Evolutionary conservation across 2,329 filamentous ascomycete species (phyloP).

Genomic region (Colletotrichum ledebouriae): DNA sequence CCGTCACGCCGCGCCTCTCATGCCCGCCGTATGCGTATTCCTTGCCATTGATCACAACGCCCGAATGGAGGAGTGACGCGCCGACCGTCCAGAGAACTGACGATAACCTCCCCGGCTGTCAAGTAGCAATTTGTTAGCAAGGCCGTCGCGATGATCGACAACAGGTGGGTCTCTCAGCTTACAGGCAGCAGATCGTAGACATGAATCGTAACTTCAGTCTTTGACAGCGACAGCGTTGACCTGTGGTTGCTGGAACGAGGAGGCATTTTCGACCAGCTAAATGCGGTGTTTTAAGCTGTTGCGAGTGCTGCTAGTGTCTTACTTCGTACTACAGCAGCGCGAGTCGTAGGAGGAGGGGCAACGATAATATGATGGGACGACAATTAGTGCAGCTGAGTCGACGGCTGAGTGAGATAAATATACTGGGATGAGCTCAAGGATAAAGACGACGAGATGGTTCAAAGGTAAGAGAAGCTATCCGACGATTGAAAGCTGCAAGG

Average conservation of each 20-base stretch:
- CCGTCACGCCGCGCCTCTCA: slow-evolving; percentile 76
- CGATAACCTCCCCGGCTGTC: slow-evolving; percentile 79
- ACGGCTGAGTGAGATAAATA: slow-evolving; percentile 1
- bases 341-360: slow-evolving; percentile 22
- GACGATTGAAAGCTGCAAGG: not conserved
- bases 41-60: slow-evolving; percentile 82
- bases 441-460: slow-evolving; percentile 22
- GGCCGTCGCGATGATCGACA: slow-evolving; percentile 14
- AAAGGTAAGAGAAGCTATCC: slow-evolving; percentile 17
- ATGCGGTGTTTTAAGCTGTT: slow-evolving; percentile 13
- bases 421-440: slow-evolving; percentile 12
- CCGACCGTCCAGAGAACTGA: slow-evolving; percentile 83
- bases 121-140: slow-evolving; percentile 21
- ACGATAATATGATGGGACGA: slow-evolving; percentile 12
- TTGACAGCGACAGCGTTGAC: slow-evolving; percentile 76
- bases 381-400: not conserved
- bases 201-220: slow-evolving; percentile 81
- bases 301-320: not conserved
- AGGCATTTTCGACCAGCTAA: slow-evolving; percentile 29
- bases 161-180: slow-evolving; percentile 47
- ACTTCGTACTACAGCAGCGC: slow-evolving; percentile 16
- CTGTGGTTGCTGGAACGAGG: slow-evolving; percentile 60
- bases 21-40: slow-evolving; percentile 92
- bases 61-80: slow-evolving; percentile 83
- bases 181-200: slow-evolving; percentile 84